phyloP scores from a whole-genome alignment of 208 protist genomes.

The Leishmania turanica region DNA sequence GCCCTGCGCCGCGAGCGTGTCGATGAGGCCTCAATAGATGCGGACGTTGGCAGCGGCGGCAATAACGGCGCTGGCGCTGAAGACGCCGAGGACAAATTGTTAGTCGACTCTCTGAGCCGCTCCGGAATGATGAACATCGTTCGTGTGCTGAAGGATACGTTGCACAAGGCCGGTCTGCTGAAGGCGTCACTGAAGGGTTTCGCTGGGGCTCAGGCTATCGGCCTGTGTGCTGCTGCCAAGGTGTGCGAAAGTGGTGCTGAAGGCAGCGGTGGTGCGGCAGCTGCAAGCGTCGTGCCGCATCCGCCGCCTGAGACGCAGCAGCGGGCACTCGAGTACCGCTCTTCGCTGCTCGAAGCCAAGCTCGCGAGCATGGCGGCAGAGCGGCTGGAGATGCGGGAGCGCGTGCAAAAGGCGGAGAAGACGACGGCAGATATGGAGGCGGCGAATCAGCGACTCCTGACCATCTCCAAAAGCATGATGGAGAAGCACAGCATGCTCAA shows the following conservation, averaged over 20 bases:
- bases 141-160: constrained; percentile 20
- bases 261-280: neutral
- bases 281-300: neutral
- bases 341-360: constrained; percentile 26
- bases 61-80: neutral
- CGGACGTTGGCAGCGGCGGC: too few species aligned
- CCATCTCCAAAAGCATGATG: constrained; percentile 40
- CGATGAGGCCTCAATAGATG: neutral
- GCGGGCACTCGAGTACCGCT: constrained; percentile 10
- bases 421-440: constrained; percentile 21
- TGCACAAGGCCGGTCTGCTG: constrained; percentile 25
- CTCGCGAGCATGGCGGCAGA: constrained; percentile 26
- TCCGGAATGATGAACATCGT: constrained; percentile 36
- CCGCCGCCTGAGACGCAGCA: constrained; percentile 18
- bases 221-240: constrained; percentile 14
- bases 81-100: neutral
- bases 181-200: constrained; percentile 8
- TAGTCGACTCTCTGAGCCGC: constrained; percentile 25
- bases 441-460: constrained; percentile 41
- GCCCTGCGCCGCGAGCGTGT: neutral
- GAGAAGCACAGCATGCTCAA: constrained; percentile 38
- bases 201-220: constrained; percentile 1
- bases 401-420: constrained; percentile 25
- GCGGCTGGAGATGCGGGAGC: constrained; percentile 27
- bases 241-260: neutral